These are phyloP conservation scores for Zelonia costaricensis DNA, from an alignment of 208 protist genomes.

Conservation along the genomic window DNA sequence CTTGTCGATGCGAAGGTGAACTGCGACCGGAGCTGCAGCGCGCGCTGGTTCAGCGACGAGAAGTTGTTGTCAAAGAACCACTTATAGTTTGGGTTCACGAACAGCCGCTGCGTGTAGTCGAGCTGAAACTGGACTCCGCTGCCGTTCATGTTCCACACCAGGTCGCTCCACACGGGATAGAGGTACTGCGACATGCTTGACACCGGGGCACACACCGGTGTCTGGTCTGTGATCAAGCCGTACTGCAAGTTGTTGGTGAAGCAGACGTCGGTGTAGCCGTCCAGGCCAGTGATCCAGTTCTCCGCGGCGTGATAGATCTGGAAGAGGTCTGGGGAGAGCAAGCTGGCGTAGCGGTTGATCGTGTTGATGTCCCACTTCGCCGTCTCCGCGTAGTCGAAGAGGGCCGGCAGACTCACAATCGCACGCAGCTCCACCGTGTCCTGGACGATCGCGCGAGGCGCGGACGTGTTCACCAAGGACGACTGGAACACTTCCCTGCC, in stretches of 20 bases:
- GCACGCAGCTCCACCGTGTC: conserved; percentile 36
- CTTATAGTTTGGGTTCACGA: conserved; percentile 38
- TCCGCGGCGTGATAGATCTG: conserved; percentile 7
- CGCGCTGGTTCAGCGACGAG: conserved; percentile 24
- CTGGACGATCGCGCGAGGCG: conserved; percentile 18
- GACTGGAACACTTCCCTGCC: conserved; percentile 10
- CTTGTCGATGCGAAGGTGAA: conserved; percentile 40
- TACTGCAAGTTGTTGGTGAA: conserved; percentile 52
- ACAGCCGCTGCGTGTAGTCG: conserved; percentile 30
- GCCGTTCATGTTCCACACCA: conserved; percentile 37
- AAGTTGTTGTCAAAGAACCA: conserved; percentile 66
- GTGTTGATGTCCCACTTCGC: not conserved
- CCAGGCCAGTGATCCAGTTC: conserved; percentile 7
- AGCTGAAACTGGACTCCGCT: conserved; percentile 21
- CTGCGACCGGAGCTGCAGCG: conserved; percentile 32
- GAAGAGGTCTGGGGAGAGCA: conserved; percentile 10
- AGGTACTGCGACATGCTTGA: conserved; percentile 43
- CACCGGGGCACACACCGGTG: conserved; percentile 32
- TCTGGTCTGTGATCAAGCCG: conserved; percentile 3
- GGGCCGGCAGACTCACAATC: conserved; percentile 6
- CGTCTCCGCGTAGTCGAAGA: conserved; percentile 10
- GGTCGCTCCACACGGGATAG: conserved; percentile 25
- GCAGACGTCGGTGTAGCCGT: conserved; percentile 31
- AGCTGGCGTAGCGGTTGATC: conserved; percentile 9
- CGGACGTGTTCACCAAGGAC: conserved; percentile 2